These are phyloP conservation scores for Cladophialophora carrionii DNA, from an alignment of 2,329 filamentous ascomycete species.

Conservation along the genomic window DNA sequence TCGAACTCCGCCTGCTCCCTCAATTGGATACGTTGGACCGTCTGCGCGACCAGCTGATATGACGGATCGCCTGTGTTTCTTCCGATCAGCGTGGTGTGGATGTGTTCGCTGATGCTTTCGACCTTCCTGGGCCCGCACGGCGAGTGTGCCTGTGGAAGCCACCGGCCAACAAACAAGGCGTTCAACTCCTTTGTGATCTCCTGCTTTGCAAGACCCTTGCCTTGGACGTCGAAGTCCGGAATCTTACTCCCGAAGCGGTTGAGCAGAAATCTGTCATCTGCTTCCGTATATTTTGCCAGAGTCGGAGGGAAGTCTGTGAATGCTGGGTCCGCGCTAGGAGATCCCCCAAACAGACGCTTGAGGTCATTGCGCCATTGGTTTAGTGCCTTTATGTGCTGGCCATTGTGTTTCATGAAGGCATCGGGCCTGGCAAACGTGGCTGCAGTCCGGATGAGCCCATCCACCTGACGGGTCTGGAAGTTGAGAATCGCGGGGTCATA, in stretches of 20 bases:
- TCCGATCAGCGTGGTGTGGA: not conserved
- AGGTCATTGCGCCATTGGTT: conserved; percentile 9
- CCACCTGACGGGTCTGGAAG: not conserved
- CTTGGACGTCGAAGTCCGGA: not conserved
- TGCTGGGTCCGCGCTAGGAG: not conserved
- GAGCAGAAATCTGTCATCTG: not conserved
- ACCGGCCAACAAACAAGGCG: conserved; percentile 1
- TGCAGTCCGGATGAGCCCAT: not conserved
- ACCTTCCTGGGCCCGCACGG: not conserved
- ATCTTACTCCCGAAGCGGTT: not conserved
- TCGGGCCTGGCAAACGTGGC: not conserved
- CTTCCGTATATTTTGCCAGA: not conserved
- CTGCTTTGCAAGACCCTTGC: not conserved
- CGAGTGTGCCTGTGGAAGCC: not conserved
- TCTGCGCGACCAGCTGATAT: not conserved
- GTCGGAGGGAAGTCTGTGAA: not conserved
- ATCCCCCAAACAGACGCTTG: not conserved
- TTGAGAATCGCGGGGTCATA: not conserved
- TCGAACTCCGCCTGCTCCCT: not conserved
- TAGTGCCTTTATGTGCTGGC: not conserved
- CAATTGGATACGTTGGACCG: not conserved
- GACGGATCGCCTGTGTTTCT: not conserved
- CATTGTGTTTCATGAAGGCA: not conserved
- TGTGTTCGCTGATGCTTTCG: not conserved
- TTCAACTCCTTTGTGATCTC: not conserved